phyloP scores from a whole-genome alignment of 2,329 filamentous ascomycete species.

The Rhynchosporium secalis region DNA sequence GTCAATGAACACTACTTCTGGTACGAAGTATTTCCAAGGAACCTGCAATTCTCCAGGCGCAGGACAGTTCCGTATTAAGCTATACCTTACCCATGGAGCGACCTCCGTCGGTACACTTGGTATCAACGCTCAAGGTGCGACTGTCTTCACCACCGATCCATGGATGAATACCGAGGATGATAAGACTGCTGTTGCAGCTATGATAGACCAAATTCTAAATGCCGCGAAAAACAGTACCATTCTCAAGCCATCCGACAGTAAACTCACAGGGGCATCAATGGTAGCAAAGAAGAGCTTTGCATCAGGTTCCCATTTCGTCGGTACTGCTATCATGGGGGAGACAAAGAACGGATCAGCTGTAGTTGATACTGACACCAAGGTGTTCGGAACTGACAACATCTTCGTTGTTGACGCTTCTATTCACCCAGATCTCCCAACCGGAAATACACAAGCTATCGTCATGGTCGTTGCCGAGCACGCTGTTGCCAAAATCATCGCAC shows the following conservation, averaged over 20 bases:
- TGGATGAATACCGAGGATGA: conserved; percentile 61
- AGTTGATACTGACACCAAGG: conserved; percentile 62
- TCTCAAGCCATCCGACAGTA: conserved; percentile 37
- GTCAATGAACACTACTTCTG: conserved; percentile 45
- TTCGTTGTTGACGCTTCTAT: conserved; percentile 69
- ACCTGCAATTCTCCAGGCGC: conserved; percentile 44
- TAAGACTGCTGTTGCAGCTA: conserved; percentile 51
- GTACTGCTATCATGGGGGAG: conserved; percentile 42
- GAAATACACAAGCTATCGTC: conserved; percentile 66
- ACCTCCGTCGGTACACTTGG: conserved; percentile 48
- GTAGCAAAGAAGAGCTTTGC: conserved; percentile 5
- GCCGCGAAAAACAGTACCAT: conserved; percentile 56
- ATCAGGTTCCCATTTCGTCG: conserved; percentile 21
- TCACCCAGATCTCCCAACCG: conserved; percentile 67
- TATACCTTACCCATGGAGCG: conserved; percentile 53
- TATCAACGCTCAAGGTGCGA: conserved; percentile 44
- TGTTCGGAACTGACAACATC: conserved; percentile 68
- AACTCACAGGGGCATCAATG: conserved; percentile 13
- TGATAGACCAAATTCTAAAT: conserved; percentile 52
- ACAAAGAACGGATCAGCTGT: conserved; percentile 56
- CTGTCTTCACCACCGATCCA: conserved; percentile 45
- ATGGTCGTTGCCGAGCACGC: conserved; percentile 60
- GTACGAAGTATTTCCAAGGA: conserved; percentile 46
- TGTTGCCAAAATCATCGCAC: conserved; percentile 19
- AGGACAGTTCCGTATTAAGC: conserved; percentile 48